phyloP scores from a whole-genome alignment of 352 stramenopile species.

The Globisporangium ultimum region DNA sequence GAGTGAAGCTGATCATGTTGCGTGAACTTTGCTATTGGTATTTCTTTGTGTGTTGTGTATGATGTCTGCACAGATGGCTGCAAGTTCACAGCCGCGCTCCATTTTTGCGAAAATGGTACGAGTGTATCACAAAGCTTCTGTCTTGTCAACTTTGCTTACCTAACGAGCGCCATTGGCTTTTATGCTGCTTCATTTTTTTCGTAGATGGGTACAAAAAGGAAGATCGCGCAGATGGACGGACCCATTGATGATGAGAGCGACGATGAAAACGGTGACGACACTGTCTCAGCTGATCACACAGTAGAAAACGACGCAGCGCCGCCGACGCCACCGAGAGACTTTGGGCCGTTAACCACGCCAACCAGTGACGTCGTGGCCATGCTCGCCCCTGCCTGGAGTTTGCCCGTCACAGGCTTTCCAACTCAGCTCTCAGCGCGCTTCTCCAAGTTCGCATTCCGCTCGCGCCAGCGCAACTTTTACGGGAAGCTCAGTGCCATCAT shows the following conservation, averaged over 20 bases:
- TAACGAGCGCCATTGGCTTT: background rate
- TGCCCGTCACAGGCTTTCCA: slow-evolving; percentile 37
- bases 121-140: background rate
- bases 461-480: slow-evolving; percentile 29
- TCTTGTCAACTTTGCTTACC: background rate
- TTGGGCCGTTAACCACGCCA: slow-evolving; percentile 4
- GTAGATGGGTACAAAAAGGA: slow-evolving; percentile 12
- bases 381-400: slow-evolving; percentile 30
- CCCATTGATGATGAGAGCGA: slow-evolving; percentile 2
- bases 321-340: background rate
- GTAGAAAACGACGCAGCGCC: background rate
- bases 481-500: slow-evolving; percentile 35
- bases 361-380: slow-evolving; percentile 10
- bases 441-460: slow-evolving; percentile 35
- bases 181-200: background rate
- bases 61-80: background rate
- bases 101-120: slow-evolving; percentile 12
- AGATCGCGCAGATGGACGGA: slow-evolving; percentile 12
- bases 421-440: slow-evolving; percentile 41
- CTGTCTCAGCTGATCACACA: background rate
- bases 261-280: background rate
- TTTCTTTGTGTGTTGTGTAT: background rate
- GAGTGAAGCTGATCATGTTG: background rate
- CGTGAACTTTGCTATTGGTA: background rate
- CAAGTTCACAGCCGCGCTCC: slow-evolving; percentile 1